Evolutionary conservation across 192 early-diverging fungal genomes (phyloP).

Genomic region (Entophlyctis luteolus): DNA sequence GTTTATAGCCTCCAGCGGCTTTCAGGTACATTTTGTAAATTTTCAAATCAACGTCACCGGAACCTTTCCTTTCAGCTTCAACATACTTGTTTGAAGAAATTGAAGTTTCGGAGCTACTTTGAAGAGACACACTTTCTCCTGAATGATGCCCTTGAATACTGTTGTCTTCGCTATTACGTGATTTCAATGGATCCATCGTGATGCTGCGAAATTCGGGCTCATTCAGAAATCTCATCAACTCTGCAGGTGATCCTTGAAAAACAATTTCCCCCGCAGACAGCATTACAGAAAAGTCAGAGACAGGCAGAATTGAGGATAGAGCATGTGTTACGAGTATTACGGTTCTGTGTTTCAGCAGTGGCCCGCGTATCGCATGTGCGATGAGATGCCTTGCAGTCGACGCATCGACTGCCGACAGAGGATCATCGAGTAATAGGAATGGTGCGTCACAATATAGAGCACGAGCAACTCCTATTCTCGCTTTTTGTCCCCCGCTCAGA

Average conservation of each 20-base stretch:
- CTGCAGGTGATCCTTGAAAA: slow-evolving; percentile 37
- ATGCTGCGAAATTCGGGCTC: too few relatives aligned
- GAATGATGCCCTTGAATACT: too few relatives aligned
- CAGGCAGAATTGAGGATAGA: slow-evolving; percentile 26
- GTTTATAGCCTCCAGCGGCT: slow-evolving; percentile 30
- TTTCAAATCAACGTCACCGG: not conserved
- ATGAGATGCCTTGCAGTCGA: slow-evolving; percentile 83
- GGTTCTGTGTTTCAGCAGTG: slow-evolving; percentile 65
- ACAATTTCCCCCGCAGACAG: slow-evolving; percentile 60
- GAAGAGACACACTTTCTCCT: not conserved
- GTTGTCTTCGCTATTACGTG: too few relatives aligned
- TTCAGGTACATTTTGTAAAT: slow-evolving; percentile 29
- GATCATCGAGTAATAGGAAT: slow-evolving; percentile 75
- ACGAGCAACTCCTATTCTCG: slow-evolving; percentile 50
- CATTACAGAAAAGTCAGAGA: slow-evolving; percentile 35
- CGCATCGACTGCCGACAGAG: slow-evolving; percentile 84
- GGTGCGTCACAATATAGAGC: slow-evolving; percentile 64
- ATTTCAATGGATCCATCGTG: too few relatives aligned
- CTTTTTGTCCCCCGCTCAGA: slow-evolving; percentile 35
- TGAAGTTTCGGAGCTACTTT: not conserved
- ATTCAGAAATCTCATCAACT: too few relatives aligned
- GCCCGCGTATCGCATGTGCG: slow-evolving; percentile 63
- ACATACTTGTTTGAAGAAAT: not conserved
- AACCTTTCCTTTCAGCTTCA: slow-evolving; percentile 20
- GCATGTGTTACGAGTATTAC: slow-evolving; percentile 81